Base-by-base conservation (phyloP, 495 filamentous ascomycete genomes). In the Aspergillus wentii region DNA sequence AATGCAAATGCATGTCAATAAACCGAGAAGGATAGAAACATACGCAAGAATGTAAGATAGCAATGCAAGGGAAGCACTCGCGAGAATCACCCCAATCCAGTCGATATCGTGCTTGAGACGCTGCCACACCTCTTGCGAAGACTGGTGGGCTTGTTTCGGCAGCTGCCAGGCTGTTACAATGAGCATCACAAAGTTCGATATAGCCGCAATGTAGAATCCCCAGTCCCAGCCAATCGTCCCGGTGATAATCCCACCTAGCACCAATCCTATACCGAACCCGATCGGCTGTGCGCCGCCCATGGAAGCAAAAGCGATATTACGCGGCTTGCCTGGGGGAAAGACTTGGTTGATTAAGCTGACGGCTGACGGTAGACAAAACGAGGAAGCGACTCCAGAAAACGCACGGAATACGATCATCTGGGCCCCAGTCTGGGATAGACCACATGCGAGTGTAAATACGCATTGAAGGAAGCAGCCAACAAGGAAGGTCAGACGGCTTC, bases 341-440 rank as follows among this genome's bases (percentile, higher is more conserved):
- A 57, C 54, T 15, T 51, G 40, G 0, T 66, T 67, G 20, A 77
- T 68, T 18, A 79, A 59, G 34, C 52, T 54, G 9, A 79, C 66
- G 3, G 71, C 63, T 8, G 67, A 57, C 3, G 75, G 71, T 4
- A 82, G 53, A 40, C 66, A 74, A 40, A 80, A 51, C 2, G 71
- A 62, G 15, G 67, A 52, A 0, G 75, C 66, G 14, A 78, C 38
- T 14, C 77, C 75, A 18, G 66, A 61, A 11, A 75, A 40, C 2
- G 59, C 63, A 15, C 76, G 73, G 41, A 76, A 76, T 9, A 66
- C 22, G 34, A 79, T 72, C n/a, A 82, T 49, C 41, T 79, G 60
- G 11, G 47, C 38, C 0, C 65, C 60, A 6, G 48, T 72, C 4
- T 49, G 53, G 1, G 66, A 49, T 1, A 79, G 51, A 1, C 69